Evolutionary conservation across 176 grass and related monocot species (phyloP), one percentile per base, ranked within the genome.

Genomic region (Hyparrhenia diplandra): DNA sequence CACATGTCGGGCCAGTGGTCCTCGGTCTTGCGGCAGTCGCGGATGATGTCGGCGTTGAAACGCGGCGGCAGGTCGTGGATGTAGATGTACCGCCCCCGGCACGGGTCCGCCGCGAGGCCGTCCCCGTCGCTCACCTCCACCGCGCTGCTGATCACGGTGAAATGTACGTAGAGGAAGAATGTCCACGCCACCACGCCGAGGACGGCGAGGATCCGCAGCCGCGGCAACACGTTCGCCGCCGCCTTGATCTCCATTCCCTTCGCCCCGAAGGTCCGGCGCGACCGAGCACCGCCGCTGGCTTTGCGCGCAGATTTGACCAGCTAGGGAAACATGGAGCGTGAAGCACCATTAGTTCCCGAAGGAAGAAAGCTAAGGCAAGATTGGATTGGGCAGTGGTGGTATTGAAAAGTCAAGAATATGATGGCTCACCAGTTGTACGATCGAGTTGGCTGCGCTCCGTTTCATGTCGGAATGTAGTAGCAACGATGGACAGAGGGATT

Each of bases 11-110:
- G 3, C 55, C 55, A 14, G 80, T 85, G 90, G 63, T 81, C 81
- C 3, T 79, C 68, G 65, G 58, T 80, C 80, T 88, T 80, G 6
- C 60, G 71, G 74, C 93, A 96, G 67, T 73, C 79, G 29, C 66
- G 69, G 65, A 96, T 21, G 84, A 96, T 92, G 76, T 96, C 83
- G 14, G 63, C 66, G 63, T 97, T 97, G 85, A 97, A 97, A 3
- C 90, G 82, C 13, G 80, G 36, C 45, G 90, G 93, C 55, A 97
- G 83, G 46, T 88, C 59, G 39, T 97, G 84, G 35, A 84, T 78
- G 87, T 90, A 96, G 77, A 96, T 51, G 83, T 97, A 93, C 83
- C 90, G 70, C 0, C 90, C 88, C 6, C 74, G 41, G 80, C 94
- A 97, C 2, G 77, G 80, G 43, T 91, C 88, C 35, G 5, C 69